These are phyloP conservation scores for Ustilago vetiveriae DNA, from an alignment of 1,284 basidiomycete species.

Conservation along the genomic window DNA sequence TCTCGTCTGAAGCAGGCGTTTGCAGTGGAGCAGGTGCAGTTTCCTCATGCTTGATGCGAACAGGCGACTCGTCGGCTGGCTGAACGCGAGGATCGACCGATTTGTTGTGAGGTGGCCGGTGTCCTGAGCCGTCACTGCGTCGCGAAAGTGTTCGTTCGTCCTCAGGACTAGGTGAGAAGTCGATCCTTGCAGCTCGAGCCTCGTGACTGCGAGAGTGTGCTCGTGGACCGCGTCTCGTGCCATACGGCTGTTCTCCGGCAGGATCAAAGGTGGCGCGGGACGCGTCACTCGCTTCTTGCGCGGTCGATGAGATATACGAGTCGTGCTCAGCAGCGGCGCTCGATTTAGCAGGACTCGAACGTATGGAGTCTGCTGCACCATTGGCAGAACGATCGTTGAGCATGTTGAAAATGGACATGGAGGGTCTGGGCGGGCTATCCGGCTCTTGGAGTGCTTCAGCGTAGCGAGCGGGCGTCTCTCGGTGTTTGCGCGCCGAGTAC, in stretches of 20 bases:
- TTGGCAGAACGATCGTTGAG: slow-evolving; percentile 48
- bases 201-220: slow-evolving; percentile 13
- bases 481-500: slow-evolving; percentile 15
- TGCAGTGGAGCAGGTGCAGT: slow-evolving; percentile 9
- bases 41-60: slow-evolving; percentile 34
- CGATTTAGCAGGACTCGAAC: slow-evolving; percentile 31
- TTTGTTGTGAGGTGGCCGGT: not conserved
- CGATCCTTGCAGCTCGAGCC: slow-evolving; percentile 8
- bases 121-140: not conserved
- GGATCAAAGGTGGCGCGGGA: slow-evolving; percentile 30
- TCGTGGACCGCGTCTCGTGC: not conserved
- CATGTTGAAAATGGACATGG: slow-evolving; percentile 54
- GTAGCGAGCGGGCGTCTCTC: slow-evolving; percentile 2
- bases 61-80: not conserved
- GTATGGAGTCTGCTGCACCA: slow-evolving; percentile 14
- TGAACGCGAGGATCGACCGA: not conserved
- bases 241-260: slow-evolving; percentile 15
- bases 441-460: slow-evolving; percentile 19
- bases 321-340: slow-evolving; percentile 10
- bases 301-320: not conserved
- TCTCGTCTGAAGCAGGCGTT: not conserved
- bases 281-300: slow-evolving; percentile 4
- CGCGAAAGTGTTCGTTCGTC: slow-evolving; percentile 1
- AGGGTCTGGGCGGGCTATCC: slow-evolving; percentile 40
- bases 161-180: slow-evolving; percentile 28